Base-by-base conservation (phyloP, 768 basidiomycete species). In the Amanita pallidorosea region DNA sequence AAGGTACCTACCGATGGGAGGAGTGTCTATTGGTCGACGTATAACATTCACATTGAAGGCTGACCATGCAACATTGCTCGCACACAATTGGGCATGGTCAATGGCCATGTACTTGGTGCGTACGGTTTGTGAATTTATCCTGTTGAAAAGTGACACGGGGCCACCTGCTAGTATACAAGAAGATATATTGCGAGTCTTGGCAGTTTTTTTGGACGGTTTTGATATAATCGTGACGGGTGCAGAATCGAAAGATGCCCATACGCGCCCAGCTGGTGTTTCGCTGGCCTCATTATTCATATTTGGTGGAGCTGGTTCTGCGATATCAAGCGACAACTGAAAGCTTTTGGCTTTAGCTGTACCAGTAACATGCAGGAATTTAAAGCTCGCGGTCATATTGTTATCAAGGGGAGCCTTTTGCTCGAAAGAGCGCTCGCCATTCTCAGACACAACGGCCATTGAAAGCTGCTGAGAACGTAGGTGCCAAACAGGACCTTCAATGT, bases 31-130 rank as follows among this genome's bases (percentile, higher is more conserved):
- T 49, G 80, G 79, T 47, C 82, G 80, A 49, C 83, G 84, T 44
- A 92, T 77, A 51, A 95, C 86, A 63, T 90, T 90, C 61, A 95
- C 88, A 61, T 85, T 90, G 72, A 95, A 94, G 33, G 93, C 91
- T 51, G 90, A 90, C 93, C 92, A 95, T 42, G 85, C 77, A 56
- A 88, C 73, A 63, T 91, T 92, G 65, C 86, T 90, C n/a, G 91
- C 88, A 67, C 85, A 86, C 52, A 91, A 70, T 61, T 83, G 81
- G 47, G 77, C 81, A 58, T 82, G 79, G 58, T 94, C 90, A 63
- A 94, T 84, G 49, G 88, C 89, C 88, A 97, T 92, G 67, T 94
- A 97, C 72, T 95, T 95, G 52, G 93, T 96, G 62, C 93, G 85
- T 53, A 95, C 92, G 35, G 93, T 92, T 69, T 97, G 93, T 12